Percentiles rank a stretch among this genome's conserved stretches.
phyloP scores from a whole-genome alignment of 2,329 filamentous ascomycete genomes.

The Cytospora chrysosperma region DNA sequence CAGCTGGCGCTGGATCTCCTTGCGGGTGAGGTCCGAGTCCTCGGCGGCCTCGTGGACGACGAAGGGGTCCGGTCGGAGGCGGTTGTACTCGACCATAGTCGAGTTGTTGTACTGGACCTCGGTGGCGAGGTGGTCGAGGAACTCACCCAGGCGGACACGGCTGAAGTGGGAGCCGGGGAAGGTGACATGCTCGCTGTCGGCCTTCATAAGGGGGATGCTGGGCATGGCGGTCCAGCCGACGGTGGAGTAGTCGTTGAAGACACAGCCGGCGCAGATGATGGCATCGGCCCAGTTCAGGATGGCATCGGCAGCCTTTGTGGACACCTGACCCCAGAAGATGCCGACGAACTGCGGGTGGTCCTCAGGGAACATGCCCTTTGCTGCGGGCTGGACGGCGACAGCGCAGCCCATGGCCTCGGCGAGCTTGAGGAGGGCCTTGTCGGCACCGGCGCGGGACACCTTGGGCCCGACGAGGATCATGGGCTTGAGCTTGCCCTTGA shows the following conservation, averaged over 20 bases:
- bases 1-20: conserved; percentile 30
- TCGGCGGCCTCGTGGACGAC: conserved; percentile 24
- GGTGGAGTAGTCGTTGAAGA: conserved; percentile 32
- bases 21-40: conserved; percentile 28
- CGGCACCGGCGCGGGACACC: conserved; percentile 26
- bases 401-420: conserved; percentile 32
- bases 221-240: conserved; percentile 33
- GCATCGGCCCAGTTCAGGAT: conserved; percentile 32
- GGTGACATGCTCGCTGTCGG: conserved; percentile 32
- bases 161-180: conserved; percentile 31
- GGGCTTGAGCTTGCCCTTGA: conserved; percentile 30
- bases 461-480: conserved; percentile 32
- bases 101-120: conserved; percentile 27
- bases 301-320: conserved; percentile 29
- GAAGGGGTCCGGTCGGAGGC: conserved; percentile 28
- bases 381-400: conserved; percentile 32
- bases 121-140: conserved; percentile 28
- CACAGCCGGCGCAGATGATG: conserved; percentile 30
- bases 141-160: conserved; percentile 30
- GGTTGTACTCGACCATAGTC: conserved; percentile 31
- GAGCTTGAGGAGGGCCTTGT: conserved; percentile 28
- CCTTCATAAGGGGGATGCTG: conserved; percentile 29
- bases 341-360: conserved; percentile 31
- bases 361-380: conserved; percentile 33
- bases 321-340: conserved; percentile 31